Conservation (phyloP, 306 rosid species). For the Cucumis sativus region Cucumber_9930_V3 NC_026655.2:9685001-9685500, state of each 20-base stretch:
- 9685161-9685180: neutral
- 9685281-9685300: no score
- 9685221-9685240: neutral
- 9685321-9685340: no score
- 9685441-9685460: no score
- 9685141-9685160: no score
- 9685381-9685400: no score
- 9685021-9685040: neutral
- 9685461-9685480: rapidly evolving
- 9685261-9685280: neutral
- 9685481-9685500: no score
- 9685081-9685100: neutral
- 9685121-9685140: neutral
- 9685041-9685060: neutral
- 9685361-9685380: no score
- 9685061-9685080: constrained; percentile 7
- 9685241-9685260: neutral
- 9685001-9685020: neutral
- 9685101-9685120: neutral
- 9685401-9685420: no score
- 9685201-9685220: neutral
- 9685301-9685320: no score
- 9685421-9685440: no score
- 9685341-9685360: no score
- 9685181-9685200: neutral